Conservation (phyloP, 306 rosid genomes). For the Lathyrus aphaca region DNA sequence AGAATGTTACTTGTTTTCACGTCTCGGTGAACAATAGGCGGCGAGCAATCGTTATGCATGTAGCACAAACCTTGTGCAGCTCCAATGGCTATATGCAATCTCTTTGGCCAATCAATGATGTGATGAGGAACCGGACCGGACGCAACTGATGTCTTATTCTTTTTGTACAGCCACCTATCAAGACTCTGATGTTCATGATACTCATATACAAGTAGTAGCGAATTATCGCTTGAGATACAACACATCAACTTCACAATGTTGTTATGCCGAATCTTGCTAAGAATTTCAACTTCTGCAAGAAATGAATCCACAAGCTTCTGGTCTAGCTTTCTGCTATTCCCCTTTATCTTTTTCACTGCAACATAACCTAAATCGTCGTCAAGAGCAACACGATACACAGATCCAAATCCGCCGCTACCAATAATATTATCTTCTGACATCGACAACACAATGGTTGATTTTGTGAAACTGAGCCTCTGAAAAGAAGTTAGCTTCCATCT, state of each 20-base stretch:
- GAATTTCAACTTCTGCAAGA: slow-evolving; percentile 41
- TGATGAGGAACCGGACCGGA: slow-evolving; percentile 9
- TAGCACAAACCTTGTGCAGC: slow-evolving; percentile 48
- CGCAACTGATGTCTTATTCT: not conserved
- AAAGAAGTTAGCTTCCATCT: slow-evolving; percentile 48
- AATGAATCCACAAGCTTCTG: slow-evolving; percentile 41
- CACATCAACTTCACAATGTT: slow-evolving; percentile 47
- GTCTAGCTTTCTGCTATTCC: slow-evolving; percentile 32
- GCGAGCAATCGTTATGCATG: slow-evolving; percentile 47
- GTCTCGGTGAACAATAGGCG: slow-evolving; percentile 48
- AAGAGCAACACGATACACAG: slow-evolving; percentile 36
- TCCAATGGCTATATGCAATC: slow-evolving; percentile 47
- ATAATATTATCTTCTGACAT: slow-evolving; percentile 41
- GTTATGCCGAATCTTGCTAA: slow-evolving; percentile 44
- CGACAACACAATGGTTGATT: slow-evolving; percentile 37
- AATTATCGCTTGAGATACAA: slow-evolving; percentile 42
- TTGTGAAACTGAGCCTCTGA: slow-evolving; percentile 45
- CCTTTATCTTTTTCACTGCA: slow-evolving; percentile 46
- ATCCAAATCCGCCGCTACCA: slow-evolving; percentile 46
- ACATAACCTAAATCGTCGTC: slow-evolving; percentile 36
- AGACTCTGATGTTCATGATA: slow-evolving; percentile 40
- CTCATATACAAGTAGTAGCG: slow-evolving; percentile 46
- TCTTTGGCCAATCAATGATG: slow-evolving; percentile 45
- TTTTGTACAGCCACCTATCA: slow-evolving; percentile 44
- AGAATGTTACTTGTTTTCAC: slow-evolving; percentile 48